Conservation (phyloP, 2,329 filamentous ascomycete genomes). For the Colletotrichum truncatum region DNA sequence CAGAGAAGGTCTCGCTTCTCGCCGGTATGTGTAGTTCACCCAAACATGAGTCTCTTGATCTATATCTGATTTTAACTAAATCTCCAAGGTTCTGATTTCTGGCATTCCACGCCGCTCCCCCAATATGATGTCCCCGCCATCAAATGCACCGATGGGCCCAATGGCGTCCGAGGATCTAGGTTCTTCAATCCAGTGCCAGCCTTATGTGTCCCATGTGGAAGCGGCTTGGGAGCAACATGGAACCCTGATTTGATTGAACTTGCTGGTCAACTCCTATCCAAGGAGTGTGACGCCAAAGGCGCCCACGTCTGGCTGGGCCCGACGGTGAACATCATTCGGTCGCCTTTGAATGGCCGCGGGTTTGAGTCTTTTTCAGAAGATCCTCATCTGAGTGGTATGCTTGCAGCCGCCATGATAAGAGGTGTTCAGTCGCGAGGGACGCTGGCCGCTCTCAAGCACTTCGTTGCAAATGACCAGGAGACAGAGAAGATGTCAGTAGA, state of each 20-base stretch:
- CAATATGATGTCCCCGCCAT: conserved; percentile 70
- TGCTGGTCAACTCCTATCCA: conserved; percentile 59
- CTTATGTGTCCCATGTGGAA: conserved; percentile 68
- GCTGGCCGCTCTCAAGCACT: conserved; percentile 67
- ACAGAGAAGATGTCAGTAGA: conserved; percentile 66
- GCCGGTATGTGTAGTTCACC: conserved; percentile 47
- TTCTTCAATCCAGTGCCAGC: conserved; percentile 72
- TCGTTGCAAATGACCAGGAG: conserved; percentile 70
- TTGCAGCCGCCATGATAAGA: conserved; percentile 60
- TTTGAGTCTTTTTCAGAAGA: conserved; percentile 69
- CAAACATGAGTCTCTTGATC: not conserved
- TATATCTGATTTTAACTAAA: too few relatives aligned
- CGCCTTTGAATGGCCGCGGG: conserved; percentile 66
- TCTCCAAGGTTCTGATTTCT: conserved; percentile 68
- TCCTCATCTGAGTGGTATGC: conserved; percentile 63
- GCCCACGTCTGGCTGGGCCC: conserved; percentile 68
- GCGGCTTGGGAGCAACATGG: conserved; percentile 65
- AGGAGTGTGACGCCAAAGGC: conserved; percentile 63
- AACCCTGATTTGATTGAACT: conserved; percentile 61
- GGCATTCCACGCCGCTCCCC: conserved; percentile 71
- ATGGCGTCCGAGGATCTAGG: conserved; percentile 72
- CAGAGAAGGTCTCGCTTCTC: conserved; percentile 63
- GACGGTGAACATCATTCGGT: conserved; percentile 70
- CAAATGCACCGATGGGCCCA: conserved; percentile 74
- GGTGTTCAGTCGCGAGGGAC: conserved; percentile 66